A percentile compares a stretch with the other conserved stretches of the same genome.
phyloP scores from a whole-genome alignment of 2,329 filamentous ascomycete species.

The Paracoccidioides brasiliensis region DNA sequence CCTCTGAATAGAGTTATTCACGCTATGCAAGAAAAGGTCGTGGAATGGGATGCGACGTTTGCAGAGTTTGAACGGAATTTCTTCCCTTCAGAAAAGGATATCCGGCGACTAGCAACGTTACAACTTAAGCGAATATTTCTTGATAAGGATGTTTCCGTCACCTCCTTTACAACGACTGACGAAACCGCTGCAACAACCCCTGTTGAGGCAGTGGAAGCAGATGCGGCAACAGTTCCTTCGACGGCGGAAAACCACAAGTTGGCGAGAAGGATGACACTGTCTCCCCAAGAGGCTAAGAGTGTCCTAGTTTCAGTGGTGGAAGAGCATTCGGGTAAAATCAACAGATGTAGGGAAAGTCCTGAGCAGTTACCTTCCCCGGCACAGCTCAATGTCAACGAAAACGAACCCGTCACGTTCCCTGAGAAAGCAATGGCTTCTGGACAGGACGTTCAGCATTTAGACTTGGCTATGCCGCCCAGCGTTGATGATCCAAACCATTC shows the following conservation, averaged over 20 bases:
- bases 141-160: constrained; percentile 63
- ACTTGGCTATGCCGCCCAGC: constrained; percentile 39
- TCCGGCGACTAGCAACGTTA: constrained; percentile 76
- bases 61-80: constrained; percentile 84
- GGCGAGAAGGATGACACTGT: constrained; percentile 36
- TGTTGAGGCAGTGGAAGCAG: constrained; percentile 22
- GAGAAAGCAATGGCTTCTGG: constrained; percentile 24
- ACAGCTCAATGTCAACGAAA: constrained; percentile 9
- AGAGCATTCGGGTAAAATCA: constrained; percentile 40
- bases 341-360: constrained; percentile 12
- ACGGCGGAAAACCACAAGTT: constrained; percentile 18
- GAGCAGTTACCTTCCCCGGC: not conserved
- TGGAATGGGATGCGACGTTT: constrained; percentile 87
- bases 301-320: constrained; percentile 53
- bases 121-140: constrained; percentile 93
- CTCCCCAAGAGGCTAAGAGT: constrained; percentile 49
- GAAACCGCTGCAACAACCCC: constrained; percentile 44
- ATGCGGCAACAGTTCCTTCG: constrained; percentile 18
- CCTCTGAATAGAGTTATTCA: constrained; percentile 81
- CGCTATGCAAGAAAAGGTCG: constrained; percentile 81
- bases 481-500: constrained; percentile 14
- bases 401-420: constrained; percentile 11
- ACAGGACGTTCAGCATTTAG: constrained; percentile 47
- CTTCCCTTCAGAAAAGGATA: constrained; percentile 89
- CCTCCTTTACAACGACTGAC: constrained; percentile 58